Evolutionary conservation across 352 stramenopile genomes (phyloP).

Genomic region (Globisporangium cystogenes): DNA sequence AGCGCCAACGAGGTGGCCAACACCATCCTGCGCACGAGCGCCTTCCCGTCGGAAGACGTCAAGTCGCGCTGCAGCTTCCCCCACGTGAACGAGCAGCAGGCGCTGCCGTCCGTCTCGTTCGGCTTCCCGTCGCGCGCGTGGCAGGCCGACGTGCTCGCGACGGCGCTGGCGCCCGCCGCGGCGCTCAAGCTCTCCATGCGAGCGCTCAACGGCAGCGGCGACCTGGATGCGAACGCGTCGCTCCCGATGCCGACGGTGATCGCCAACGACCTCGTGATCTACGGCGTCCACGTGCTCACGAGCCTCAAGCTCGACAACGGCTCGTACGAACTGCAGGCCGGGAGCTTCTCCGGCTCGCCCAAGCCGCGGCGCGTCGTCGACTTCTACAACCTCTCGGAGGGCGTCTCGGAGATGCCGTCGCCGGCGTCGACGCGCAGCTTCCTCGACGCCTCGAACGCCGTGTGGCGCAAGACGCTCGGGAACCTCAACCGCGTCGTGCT

Average conservation of each 20-base stretch:
- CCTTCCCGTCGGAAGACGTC: neutral
- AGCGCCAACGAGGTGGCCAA: slow-evolving; percentile 5
- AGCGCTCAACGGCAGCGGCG: neutral
- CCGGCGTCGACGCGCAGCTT: neutral
- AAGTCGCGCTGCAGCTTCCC: neutral
- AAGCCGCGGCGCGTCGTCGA: neutral
- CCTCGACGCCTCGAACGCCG: neutral
- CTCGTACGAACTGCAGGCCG: neutral
- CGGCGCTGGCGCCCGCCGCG: neutral
- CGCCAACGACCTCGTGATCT: slow-evolving; percentile 6
- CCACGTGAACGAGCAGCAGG: neutral
- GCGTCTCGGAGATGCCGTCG: neutral
- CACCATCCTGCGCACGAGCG: slow-evolving; percentile 13
- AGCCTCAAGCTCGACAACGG: neutral
- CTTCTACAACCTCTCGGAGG: slow-evolving; percentile 7
- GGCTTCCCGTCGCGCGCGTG: slow-evolving; percentile 11
- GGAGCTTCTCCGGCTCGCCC: neutral
- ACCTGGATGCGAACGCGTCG: neutral
- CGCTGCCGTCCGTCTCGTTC: slow-evolving; percentile 6
- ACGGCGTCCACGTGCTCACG: neutral
- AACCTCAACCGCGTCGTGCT: neutral
- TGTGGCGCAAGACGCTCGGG: neutral
- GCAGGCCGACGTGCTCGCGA: slow-evolving; percentile 2
- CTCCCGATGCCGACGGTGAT: slow-evolving; percentile 8
- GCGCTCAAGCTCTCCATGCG: slow-evolving; percentile 6